Conservation (phyloP, 2,329 filamentous ascomycete species). For the Arthrobotrys iridis region DNA sequence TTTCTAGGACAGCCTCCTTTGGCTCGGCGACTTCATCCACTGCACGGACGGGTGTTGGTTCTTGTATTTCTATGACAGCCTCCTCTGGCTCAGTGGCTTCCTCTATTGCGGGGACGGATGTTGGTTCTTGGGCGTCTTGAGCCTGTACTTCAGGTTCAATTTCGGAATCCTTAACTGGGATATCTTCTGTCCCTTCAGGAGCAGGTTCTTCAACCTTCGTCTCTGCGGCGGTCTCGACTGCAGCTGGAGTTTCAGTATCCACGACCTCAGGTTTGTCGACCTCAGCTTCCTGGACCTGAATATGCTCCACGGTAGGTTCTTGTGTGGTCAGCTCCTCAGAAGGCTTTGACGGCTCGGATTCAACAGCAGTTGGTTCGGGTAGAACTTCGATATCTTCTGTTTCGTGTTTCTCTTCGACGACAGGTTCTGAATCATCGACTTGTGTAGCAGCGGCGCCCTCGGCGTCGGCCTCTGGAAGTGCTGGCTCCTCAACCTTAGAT, state of each 20-base stretch:
- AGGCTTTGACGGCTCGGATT: conserved; percentile 1
- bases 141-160: not conserved
- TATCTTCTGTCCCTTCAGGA: conserved; percentile 3
- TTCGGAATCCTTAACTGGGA: conserved; percentile 3
- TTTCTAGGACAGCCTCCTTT: conserved; percentile 2
- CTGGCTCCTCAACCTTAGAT: conserved; percentile 14
- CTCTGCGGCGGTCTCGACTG: not conserved
- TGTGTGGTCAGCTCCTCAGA: not conserved
- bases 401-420: conserved; percentile 1
- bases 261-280: not conserved
- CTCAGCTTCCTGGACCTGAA: not conserved
- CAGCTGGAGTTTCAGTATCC: not conserved
- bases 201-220: conserved; percentile 3
- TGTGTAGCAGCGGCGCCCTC: not conserved
- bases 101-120: not conserved
- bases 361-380: not conserved
- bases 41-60: no score
- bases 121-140: not conserved
- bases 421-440: conserved; percentile 1
- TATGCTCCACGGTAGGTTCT: not conserved
- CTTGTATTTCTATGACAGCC: no score
- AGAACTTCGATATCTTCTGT: not conserved
- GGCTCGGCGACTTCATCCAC: not conserved
- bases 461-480: not conserved
- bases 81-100: not conserved